These are phyloP conservation scores for Beta corolliflora DNA, from an alignment of 179 eudicot genomes.

Conservation along the genomic window DNA sequence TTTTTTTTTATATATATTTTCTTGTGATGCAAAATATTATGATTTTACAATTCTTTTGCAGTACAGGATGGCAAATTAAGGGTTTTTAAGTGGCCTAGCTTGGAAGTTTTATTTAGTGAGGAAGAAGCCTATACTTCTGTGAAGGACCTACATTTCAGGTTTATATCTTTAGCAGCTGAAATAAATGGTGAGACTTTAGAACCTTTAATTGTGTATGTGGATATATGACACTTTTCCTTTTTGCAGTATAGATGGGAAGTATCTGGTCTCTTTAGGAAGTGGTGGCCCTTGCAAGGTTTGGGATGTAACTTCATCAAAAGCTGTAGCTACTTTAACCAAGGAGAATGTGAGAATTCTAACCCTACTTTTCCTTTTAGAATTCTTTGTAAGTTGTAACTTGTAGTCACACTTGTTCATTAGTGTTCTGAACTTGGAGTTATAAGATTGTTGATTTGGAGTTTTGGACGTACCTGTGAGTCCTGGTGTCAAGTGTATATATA, in stretches of 20 bases:
- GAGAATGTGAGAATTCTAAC: constrained; percentile 57
- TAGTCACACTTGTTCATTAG: background rate
- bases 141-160: constrained; percentile 93
- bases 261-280: constrained; percentile 79
- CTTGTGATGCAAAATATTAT: constrained; percentile 28
- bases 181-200: background rate
- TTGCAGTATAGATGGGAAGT: constrained; percentile 87
- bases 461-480: background rate
- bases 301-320: constrained; percentile 62
- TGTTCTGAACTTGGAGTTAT: background rate
- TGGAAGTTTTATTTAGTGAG: constrained; percentile 65
- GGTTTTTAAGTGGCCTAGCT: constrained; percentile 92
- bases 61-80: constrained; percentile 96
- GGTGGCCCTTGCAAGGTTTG: constrained; percentile 91
- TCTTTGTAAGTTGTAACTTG: background rate
- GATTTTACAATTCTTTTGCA: constrained; percentile 45
- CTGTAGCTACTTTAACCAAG: constrained; percentile 57
- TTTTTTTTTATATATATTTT: background rate
- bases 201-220: background rate
- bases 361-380: background rate
- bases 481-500: background rate
- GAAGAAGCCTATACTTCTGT: constrained; percentile 65
- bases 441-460: background rate
- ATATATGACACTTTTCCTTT: background rate
- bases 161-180: background rate